These are phyloP conservation scores for Rhododendron molle DNA, from an alignment of 148 eudicot genomes.

Conservation along the genomic window DNA sequence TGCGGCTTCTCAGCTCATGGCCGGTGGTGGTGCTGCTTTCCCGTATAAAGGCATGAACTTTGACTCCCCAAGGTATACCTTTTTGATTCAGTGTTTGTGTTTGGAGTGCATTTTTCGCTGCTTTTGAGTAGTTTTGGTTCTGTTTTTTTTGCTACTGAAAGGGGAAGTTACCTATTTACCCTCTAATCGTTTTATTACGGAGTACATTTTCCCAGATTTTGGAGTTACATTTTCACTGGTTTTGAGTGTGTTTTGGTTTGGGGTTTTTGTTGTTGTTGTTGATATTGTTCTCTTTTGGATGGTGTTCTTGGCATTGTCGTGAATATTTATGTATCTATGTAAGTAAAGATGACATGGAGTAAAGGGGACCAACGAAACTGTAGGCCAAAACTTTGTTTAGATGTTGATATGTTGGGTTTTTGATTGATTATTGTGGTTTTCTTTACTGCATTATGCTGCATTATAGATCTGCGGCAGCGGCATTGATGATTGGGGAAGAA, in stretches of 20 bases:
- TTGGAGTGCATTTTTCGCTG: neutral
- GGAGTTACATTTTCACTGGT: neutral
- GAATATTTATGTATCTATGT: neutral
- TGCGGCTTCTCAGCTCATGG: conserved; percentile 49
- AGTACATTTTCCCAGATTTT: neutral
- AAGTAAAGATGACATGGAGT: neutral
- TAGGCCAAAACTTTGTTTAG: neutral
- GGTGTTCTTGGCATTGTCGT: neutral
- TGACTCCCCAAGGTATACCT: conserved; percentile 58
- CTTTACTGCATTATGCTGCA: conserved; percentile 18
- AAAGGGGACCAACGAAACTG: neutral
- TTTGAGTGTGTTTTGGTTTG: neutral
- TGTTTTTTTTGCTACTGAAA: neutral
- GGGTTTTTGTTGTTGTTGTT: neutral
- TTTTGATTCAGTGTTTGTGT: neutral
- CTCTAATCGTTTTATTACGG: neutral
- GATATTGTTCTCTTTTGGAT: neutral
- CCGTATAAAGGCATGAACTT: conserved; percentile 43
- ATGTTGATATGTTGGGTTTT: neutral
- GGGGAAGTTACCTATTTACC: neutral
- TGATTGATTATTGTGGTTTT: neutral
- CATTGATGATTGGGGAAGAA: conserved; percentile 72
- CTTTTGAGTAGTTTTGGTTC: neutral
- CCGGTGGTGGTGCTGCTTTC: conserved; percentile 28
- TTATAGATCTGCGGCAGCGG: conserved; percentile 72